These are phyloP conservation scores for Hemileia vastatrix DNA, from an alignment of 1,284 basidiomycete species.

Conservation along the genomic window DNA sequence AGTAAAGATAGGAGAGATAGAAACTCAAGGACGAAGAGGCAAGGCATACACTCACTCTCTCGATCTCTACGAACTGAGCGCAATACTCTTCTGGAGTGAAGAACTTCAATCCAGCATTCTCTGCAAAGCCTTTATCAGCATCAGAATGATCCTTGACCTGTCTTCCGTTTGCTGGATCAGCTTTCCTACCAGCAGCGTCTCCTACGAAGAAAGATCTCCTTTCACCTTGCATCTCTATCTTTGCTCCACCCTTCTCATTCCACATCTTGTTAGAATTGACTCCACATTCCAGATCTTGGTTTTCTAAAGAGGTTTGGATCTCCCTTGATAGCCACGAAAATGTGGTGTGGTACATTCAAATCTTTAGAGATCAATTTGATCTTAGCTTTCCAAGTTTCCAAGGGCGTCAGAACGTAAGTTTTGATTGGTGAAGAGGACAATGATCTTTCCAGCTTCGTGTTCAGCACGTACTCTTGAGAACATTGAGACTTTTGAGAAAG, in stretches of 20 bases:
- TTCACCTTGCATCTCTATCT: background rate
- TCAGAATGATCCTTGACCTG: slow-evolving; percentile 29
- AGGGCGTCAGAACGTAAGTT: background rate
- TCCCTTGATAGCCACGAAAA: background rate
- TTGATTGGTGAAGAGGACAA: background rate
- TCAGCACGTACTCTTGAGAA: background rate
- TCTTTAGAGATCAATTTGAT: background rate
- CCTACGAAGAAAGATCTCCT: slow-evolving; percentile 31
- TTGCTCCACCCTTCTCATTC: background rate
- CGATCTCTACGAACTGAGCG: background rate
- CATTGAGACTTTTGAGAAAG: background rate
- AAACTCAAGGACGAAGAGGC: slow-evolving; percentile 1
- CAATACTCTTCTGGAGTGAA: slow-evolving; percentile 37
- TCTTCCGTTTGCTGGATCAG: background rate
- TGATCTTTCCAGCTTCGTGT: background rate
- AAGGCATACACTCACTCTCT: slow-evolving; percentile 18
- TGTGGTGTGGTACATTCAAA: background rate
- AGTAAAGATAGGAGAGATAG: too few species aligned
- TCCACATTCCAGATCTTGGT: background rate
- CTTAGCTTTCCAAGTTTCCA: background rate
- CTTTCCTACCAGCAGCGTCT: slow-evolving; percentile 33
- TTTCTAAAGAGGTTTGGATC: background rate
- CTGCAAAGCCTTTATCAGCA: slow-evolving; percentile 36
- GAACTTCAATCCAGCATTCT: slow-evolving; percentile 32
- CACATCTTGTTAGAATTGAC: background rate